Base-by-base conservation (phyloP, 139 green algal genomes). In the Coelastrella sp. region DNA sequence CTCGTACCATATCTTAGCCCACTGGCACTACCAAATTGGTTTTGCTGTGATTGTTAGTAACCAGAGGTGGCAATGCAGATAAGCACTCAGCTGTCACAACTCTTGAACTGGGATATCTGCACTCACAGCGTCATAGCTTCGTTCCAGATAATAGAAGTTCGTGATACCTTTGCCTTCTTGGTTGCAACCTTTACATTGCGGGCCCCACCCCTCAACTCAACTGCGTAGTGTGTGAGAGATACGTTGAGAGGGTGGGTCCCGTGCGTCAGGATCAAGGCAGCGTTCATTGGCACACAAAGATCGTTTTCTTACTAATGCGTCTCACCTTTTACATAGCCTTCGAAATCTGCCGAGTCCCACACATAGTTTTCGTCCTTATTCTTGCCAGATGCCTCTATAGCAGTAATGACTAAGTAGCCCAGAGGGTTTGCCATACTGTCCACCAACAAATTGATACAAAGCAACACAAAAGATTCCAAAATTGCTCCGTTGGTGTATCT, bases 151-250 rank as follows among this genome's bases (percentile, higher is more conserved):
- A 82, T 75, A 30, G 48, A 34, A 38, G 50, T 79, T 25, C 41
- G 32, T 48, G 34, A 23, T 35, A 85, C 83, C 9, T 21, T 35
- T 50, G 73, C 77, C 40, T 78, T 69, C 27, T 48, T 76, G 34
- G 68, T 85, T 41, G 53, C 21, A 11, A 94, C 93, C 90, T 97
- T 97, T 59, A 96, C 78, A 30, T 92, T 95, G 34, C 88, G 89
- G 0, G 86, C 30, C 5, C 92, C 93, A 25, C 94, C 94, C 0
- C 94, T 87, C 13, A 97, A 91, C 76, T 97, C 94, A 41, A 96
- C 94, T 97, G 93, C 88, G 88, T 25, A 15, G 34, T 25, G 30
- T 48, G 27, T 8, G 38, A 37, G 27, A 69, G 27, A 40, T 41
- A 15, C 25, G n/a, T 69, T 66, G 19, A 66, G 19, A 66, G n/a